phyloP scores from a whole-genome alignment of 2,329 filamentous ascomycete species.

The Neonectria coccinea region DNA sequence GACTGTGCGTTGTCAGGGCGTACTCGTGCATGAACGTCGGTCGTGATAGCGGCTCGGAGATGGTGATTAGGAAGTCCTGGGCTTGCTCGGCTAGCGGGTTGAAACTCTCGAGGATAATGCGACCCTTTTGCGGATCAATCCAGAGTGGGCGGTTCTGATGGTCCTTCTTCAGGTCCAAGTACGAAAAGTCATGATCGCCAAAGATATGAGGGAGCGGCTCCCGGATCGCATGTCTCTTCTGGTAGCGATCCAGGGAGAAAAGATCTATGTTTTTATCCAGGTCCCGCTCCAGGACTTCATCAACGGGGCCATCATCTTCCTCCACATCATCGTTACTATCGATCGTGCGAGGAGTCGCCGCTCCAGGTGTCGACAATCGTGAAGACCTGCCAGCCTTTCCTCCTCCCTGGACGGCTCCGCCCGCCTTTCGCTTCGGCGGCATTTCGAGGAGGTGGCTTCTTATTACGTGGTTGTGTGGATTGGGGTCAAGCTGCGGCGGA shows the following conservation, averaged over 20 bases:
- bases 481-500: conserved; percentile 16
- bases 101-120: conserved; percentile 95
- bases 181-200: conserved; percentile 78
- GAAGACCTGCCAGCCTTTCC: conserved; percentile 69
- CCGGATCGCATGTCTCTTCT: conserved; percentile 57
- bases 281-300: conserved; percentile 65
- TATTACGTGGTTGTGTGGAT: conserved; percentile 34
- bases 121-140: conserved; percentile 89
- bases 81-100: conserved; percentile 87
- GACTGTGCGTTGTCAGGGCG: conserved; percentile 87
- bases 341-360: conserved; percentile 69
- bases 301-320: conserved; percentile 63
- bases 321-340: conserved; percentile 64
- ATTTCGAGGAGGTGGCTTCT: conserved; percentile 56
- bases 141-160: conserved; percentile 91
- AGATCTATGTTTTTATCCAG: conserved; percentile 70
- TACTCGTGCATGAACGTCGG: conserved; percentile 96
- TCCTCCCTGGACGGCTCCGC: conserved; percentile 58
- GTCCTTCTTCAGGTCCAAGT: conserved; percentile 85
- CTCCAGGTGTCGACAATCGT: conserved; percentile 69
- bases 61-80: conserved; percentile 94
- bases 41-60: conserved; percentile 91
- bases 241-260: conserved; percentile 67
- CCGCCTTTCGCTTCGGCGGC: conserved; percentile 79
- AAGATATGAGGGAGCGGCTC: conserved; percentile 62